Evolutionary conservation across 176 grass and related monocot species (phyloP), one percentile per base, ranked within the genome.

Genomic region (Juncus effusus): DNA sequence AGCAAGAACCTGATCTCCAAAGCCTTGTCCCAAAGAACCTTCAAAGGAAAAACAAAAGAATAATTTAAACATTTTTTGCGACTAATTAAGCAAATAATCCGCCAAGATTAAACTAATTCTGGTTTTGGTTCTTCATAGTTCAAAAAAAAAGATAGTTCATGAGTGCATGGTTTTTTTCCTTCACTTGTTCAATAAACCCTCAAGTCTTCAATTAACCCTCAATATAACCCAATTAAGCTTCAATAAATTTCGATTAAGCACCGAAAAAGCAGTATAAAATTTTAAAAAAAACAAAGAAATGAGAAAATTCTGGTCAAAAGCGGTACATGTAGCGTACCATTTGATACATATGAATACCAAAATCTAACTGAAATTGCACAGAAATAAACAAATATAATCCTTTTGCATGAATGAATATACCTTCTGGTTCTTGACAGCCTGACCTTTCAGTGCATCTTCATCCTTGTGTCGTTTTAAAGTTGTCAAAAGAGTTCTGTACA

Each of bases 1-100:
- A 92, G 82, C 65, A 89, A 80, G 75, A 97, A 96, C 51, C 87
- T 75, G 77, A 89, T 65, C 74, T 96, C 93, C 42, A 96, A 62
- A 14, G 82, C 85, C 74, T 80, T 91, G 71, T 91, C 93, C 93
- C 93, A 96, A 38, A 91, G 69, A 7, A 42, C 85, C 93, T 97
- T 69, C 7, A 78, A 10, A 45, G 35, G 55, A 37, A 35, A 81
- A 51, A 76, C 62, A 62, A 40, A 3, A 79, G 8, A 7, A 44
- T 12, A 38, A 28, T 28, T 28, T 63, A 70, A 40, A 64, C 36
- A 40, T 36, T 61, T 28, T 28, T 28, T 28, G 19, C 19, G 19
- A 60, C 38, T 63, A 13, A 74, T 3, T 13, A 65, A 3, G 4
- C 60, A 74, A 42, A 13, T 60, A 36, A 39, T 15, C 38, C 3